These are phyloP conservation scores for Hypoxylon lenormandii DNA, from an alignment of 495 filamentous ascomycete genomes.

Conservation along the genomic window DNA sequence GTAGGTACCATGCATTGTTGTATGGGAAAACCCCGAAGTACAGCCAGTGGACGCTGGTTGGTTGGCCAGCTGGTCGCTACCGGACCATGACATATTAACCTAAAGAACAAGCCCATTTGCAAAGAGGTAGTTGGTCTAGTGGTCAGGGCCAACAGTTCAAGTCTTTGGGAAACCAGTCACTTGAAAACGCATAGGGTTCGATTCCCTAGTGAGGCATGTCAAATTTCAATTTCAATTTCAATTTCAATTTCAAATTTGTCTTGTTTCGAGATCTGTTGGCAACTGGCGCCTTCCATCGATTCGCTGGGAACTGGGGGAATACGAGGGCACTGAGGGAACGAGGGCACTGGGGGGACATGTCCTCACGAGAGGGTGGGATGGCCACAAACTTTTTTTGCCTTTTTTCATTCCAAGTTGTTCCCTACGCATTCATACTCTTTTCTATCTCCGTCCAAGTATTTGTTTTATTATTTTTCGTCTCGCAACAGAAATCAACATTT, in stretches of 20 bases:
- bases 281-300: not conserved
- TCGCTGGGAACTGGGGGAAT: not conserved
- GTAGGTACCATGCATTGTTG: no score
- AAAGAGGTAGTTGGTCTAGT: constrained; percentile 7
- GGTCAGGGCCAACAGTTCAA: constrained; percentile 6
- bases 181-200: constrained; percentile 18
- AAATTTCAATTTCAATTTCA: no score
- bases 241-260: no score
- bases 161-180: constrained; percentile 10
- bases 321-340: no score
- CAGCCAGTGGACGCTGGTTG: no score
- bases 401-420: not conserved
- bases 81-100: no score
- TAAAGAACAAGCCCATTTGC: no score
- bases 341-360: not conserved
- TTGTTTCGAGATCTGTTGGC: no score
- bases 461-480: not conserved
- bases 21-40: no score
- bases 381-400: not conserved
- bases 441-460: not conserved
- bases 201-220: constrained; percentile 14
- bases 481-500: no score
- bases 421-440: not conserved
- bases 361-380: not conserved
- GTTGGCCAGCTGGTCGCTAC: no score